A percentile compares a stretch with the other conserved stretches of the same genome.
phyloP scores from a whole-genome alignment of 768 basidiomycete species.

The Clitopilus hobsonii region DNA sequence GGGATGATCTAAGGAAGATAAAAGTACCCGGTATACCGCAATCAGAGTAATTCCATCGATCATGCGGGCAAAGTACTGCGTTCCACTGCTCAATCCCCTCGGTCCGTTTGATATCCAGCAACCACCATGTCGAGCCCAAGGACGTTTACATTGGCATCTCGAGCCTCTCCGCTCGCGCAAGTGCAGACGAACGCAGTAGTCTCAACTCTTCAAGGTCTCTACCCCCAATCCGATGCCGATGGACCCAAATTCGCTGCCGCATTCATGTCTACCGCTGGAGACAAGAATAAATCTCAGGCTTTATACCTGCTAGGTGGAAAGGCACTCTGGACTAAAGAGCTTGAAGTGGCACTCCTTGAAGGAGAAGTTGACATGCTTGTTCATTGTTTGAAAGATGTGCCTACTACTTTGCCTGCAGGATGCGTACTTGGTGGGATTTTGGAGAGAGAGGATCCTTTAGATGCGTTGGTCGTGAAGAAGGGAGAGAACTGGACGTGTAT shows the following conservation, averaged over 20 bases:
- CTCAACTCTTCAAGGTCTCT: slow-evolving; percentile 51
- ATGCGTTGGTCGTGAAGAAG: slow-evolving; percentile 81
- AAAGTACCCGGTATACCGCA: no score
- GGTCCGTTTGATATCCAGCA: no score
- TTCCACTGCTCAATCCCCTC: no score
- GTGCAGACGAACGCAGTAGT: slow-evolving; percentile 84
- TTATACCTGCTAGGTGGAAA: slow-evolving; percentile 90
- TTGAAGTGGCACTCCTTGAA: slow-evolving; percentile 79
- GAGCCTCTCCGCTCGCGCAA: slow-evolving; percentile 84
- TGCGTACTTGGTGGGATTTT: slow-evolving; percentile 83
- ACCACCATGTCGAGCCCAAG: no score
- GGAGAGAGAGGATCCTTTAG: slow-evolving; percentile 84
- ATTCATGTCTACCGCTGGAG: slow-evolving; percentile 67
- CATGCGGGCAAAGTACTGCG: no score
- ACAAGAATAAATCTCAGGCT: slow-evolving; percentile 85
- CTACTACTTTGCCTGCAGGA: slow-evolving; percentile 79
- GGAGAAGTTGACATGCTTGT: slow-evolving; percentile 85
- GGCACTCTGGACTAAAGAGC: slow-evolving; percentile 93
- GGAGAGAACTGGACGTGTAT: slow-evolving; percentile 65
- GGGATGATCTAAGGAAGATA: no score
- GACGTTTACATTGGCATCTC: slow-evolving; percentile 75
- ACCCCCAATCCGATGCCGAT: slow-evolving; percentile 40
- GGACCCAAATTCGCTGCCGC: slow-evolving; percentile 37
- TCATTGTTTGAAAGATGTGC: slow-evolving; percentile 91
- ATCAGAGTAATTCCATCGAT: no score